Base-by-base conservation (phyloP, 495 filamentous ascomycete genomes). In the Chaetomium cochliodes region DNA sequence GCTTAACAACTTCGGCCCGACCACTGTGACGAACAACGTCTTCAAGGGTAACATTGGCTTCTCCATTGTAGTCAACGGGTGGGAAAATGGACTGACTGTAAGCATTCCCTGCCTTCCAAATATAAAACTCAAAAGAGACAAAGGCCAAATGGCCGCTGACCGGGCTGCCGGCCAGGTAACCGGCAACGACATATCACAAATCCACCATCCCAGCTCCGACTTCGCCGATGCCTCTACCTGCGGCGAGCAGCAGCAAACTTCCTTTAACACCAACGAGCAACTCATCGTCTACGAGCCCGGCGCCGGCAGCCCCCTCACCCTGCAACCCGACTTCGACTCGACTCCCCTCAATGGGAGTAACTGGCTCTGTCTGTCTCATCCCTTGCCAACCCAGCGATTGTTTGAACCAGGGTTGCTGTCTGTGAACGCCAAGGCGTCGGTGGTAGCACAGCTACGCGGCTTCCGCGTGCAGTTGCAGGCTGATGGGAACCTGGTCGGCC, bases 261-360 rank as follows among this genome's bases (percentile, higher is more conserved):
- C 16, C 44, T 47, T 47, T 18, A 22, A n/a, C 44, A 18, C 44
- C 44, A 47, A 47, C 44, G 8, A 3, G 16, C 44, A 47, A n/a
- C 44, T 47, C 44, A 47, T 47, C 44, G n/a, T 47, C 44, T 47
- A 47, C 44, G 44, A 47, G 44, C 44, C 44, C 44, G 44, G 44
- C 44, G 44, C 44, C 44, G 44, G 44, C 16, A 47, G 15, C 44
- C 44, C 44, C 15, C n/a, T 47, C 6, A 47, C 16, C 44, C 16
- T 47, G 5, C 44, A 47, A n/a, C 15, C 44, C 5, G 44, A 47
- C 44, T 47, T 47, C 16, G 44, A 3, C 13, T 47, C 44, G 16
- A 47, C 18, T 18, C 44, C 44, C 44, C 6, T n/a, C 16, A 47
- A 47, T 18, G 9, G 4, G 9, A 41, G 39, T 11, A 41, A 41